A percentile compares a stretch with the other conserved stretches of the same genome.
Evolutionary conservation across 2,329 filamentous ascomycete species (phyloP).

Genomic region (Hypoxylon sp.): DNA sequence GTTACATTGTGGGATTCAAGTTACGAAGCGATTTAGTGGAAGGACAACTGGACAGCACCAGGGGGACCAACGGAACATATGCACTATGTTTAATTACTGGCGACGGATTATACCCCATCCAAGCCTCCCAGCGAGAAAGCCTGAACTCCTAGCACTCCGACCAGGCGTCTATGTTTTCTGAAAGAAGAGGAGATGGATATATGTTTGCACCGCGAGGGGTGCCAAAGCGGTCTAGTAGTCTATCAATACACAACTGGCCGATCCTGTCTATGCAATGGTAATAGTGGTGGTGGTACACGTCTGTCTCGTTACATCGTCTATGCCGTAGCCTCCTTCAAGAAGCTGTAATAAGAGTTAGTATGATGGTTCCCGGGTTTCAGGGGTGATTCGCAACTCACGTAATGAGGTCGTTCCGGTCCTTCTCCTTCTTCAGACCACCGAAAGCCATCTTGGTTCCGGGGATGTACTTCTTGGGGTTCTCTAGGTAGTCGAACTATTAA

Average conservation of each 20-base stretch:
- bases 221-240: constrained; percentile 54
- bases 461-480: constrained; percentile 99
- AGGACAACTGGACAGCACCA: not conserved
- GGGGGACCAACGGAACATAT: not conserved
- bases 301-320: constrained; percentile 64
- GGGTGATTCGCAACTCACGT: constrained; percentile 74
- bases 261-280: constrained; percentile 53
- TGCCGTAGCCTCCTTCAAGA: constrained; percentile 78
- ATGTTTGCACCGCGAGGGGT: constrained; percentile 48
- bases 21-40: not conserved
- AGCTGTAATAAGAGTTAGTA: constrained; percentile 60
- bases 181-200: constrained; percentile 54
- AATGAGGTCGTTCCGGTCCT: constrained; percentile 99
- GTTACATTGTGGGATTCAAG: not conserved
- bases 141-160: constrained; percentile 44
- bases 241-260: constrained; percentile 55
- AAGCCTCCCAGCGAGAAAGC: constrained; percentile 34
- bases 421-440: constrained; percentile 99
- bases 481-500: constrained; percentile 91
- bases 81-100: constrained; percentile 35
- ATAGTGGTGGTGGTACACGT: constrained; percentile 56
- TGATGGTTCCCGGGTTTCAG: not conserved
- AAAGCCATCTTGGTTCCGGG: constrained; percentile 99
- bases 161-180: constrained; percentile 28
- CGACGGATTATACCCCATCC: constrained; percentile 38